A percentile compares a stretch with the other conserved stretches of the same genome.
phyloP scores from a whole-genome alignment of 2,329 filamentous ascomycete species.

The Alternaria sp. region DNA sequence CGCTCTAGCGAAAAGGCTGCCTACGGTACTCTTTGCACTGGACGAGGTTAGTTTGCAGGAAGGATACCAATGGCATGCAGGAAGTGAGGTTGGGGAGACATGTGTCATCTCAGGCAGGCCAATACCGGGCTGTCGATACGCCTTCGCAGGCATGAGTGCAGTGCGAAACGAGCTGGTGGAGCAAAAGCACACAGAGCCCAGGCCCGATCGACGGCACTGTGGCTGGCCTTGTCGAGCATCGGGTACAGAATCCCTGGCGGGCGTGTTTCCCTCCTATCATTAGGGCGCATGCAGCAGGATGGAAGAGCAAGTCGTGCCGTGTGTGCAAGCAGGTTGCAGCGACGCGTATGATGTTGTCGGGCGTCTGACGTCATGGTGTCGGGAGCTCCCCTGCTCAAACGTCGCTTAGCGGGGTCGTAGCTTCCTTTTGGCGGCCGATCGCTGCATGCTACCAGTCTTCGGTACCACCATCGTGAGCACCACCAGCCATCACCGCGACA shows the following conservation, averaged over 20 bases:
- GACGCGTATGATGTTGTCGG: slow-evolving; percentile 8
- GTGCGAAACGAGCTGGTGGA: not conserved
- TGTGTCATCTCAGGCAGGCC: not conserved
- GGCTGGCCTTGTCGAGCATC: slow-evolving; percentile 30
- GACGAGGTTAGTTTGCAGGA: not conserved
- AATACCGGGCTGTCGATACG: not conserved
- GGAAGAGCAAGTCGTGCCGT: slow-evolving; percentile 25
- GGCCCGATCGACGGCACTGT: slow-evolving; percentile 38
- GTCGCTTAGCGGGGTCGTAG: slow-evolving; percentile 21
- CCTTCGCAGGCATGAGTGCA: not conserved
- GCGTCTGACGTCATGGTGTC: slow-evolving; percentile 8
- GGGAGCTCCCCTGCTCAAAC: slow-evolving; percentile 8
- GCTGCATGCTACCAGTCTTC: slow-evolving; percentile 9
- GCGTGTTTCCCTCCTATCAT: slow-evolving; percentile 26
- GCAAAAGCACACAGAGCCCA: slow-evolving; percentile 24
- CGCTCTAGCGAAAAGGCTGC: slow-evolving; percentile 1
- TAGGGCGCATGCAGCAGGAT: slow-evolving; percentile 26
- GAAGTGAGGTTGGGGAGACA: not conserved
- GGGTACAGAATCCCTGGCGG: slow-evolving; percentile 21
- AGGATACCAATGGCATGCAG: not conserved
- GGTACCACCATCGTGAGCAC: slow-evolving; percentile 8
- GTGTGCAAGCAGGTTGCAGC: slow-evolving; percentile 12
- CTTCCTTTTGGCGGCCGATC: slow-evolving; percentile 18
- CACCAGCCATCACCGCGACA: not conserved
- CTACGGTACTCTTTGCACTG: not conserved